Conservation (phyloP, 129 eudicot genomes). For the Artemisia argyi region DNA sequence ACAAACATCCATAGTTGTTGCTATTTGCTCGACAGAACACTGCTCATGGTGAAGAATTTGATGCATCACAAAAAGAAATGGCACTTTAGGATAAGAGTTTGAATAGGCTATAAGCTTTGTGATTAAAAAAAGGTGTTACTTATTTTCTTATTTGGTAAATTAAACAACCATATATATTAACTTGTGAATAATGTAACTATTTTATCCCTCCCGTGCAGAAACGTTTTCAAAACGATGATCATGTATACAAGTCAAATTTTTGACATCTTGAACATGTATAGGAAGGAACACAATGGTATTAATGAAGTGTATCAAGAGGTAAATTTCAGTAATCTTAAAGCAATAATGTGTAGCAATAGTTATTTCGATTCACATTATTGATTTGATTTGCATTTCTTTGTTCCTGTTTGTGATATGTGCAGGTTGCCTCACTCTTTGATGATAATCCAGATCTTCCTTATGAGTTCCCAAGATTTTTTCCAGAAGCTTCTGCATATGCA, state of each 20-base stretch:
- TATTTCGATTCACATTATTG: not conserved
- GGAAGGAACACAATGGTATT: conserved; percentile 85
- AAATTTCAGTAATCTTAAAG: conserved; percentile 17
- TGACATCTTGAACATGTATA: conserved; percentile 87
- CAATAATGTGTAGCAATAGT: too few relatives aligned
- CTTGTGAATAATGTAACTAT: not conserved
- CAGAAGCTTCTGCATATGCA: conserved; percentile 77
- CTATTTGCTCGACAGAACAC: too few relatives aligned
- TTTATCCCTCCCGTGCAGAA: conserved; percentile 49
- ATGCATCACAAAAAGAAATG: too few relatives aligned
- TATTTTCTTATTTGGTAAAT: not conserved
- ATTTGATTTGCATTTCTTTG: not conserved
- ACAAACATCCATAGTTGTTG: too few relatives aligned
- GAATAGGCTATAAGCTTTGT: conserved; percentile 96
- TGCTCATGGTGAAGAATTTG: too few relatives aligned
- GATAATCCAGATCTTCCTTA: conserved; percentile 85
- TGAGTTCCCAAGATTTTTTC: conserved; percentile 87
- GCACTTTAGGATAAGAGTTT: too few relatives aligned
- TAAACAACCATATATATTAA: not conserved
- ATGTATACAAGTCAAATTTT: conserved; percentile 79
- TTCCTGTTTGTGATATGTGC: not conserved
- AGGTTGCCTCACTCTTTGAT: too few relatives aligned
- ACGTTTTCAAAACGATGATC: conserved; percentile 83
- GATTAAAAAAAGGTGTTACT: conserved; percentile 81
- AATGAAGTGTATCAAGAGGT: conserved; percentile 91